Evolutionary conservation across 2,329 filamentous ascomycete genomes (phyloP).

Genomic region (Coniochaeta hoffmannii): DNA sequence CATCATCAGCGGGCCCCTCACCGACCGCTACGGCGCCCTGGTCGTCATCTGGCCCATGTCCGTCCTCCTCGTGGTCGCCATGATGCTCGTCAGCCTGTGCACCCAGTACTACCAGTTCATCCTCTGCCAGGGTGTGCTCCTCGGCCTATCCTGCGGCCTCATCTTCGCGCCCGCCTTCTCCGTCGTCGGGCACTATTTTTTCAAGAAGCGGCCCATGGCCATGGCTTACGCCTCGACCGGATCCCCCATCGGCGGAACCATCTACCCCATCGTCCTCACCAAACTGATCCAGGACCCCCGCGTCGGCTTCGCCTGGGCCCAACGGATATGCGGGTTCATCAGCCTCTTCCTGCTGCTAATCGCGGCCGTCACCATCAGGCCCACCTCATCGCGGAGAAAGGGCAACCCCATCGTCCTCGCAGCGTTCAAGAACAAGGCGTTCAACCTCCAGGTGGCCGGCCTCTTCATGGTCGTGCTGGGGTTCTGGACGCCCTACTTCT

Average conservation of each 20-base stretch:
- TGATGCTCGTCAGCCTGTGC: constrained; percentile 24
- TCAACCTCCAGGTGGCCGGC: constrained; percentile 9
- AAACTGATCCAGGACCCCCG: constrained; percentile 3
- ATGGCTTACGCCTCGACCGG: constrained; percentile 12
- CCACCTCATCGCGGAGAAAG: constrained; percentile 1
- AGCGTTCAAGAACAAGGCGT: constrained; percentile 12
- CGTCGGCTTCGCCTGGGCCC: constrained; percentile 9
- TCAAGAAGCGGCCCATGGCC: constrained; percentile 12
- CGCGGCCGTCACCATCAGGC: constrained; percentile 8
- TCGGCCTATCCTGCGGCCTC: constrained; percentile 28
- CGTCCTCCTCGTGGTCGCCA: constrained; percentile 28
- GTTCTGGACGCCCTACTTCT: constrained; percentile 50
- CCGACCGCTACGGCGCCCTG: constrained; percentile 24
- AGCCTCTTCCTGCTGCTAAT: constrained; percentile 29
- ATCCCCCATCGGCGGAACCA: constrained; percentile 9
- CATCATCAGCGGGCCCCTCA: constrained; percentile 26
- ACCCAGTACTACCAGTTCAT: constrained; percentile 29
- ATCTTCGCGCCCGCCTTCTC: constrained; percentile 22
- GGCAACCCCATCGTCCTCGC: constrained; percentile 26
- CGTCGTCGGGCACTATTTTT: constrained; percentile 16
- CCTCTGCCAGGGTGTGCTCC: constrained; percentile 27
- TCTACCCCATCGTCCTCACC: constrained; percentile 10
- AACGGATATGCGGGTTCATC: constrained; percentile 10
- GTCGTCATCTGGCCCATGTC: constrained; percentile 19
- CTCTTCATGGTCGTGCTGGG: constrained; percentile 20